Conservation (phyloP, 2,329 filamentous ascomycete species). For the Claviceps monticola region DNA sequence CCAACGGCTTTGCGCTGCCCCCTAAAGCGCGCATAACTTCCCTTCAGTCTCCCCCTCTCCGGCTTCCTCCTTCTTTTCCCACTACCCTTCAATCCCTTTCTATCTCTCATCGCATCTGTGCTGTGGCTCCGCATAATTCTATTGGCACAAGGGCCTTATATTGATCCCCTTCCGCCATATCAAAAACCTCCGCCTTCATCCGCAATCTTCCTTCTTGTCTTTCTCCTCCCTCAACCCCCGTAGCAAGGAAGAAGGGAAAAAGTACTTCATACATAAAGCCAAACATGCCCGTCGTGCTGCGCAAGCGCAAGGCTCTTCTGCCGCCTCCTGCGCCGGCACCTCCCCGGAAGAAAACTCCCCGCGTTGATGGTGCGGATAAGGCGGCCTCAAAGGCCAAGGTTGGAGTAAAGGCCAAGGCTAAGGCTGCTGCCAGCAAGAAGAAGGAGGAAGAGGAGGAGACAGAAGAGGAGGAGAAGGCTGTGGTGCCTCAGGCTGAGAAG, state of each 20-base stretch:
- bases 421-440: slow-evolving; percentile 4
- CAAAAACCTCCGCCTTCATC: background rate
- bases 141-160: background rate
- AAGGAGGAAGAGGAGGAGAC: slow-evolving; percentile 4
- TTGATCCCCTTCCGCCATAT: background rate
- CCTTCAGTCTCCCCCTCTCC: background rate
- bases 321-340: slow-evolving; percentile 31
- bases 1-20: too few species aligned
- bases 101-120: background rate
- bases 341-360: slow-evolving; percentile 14
- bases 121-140: too few species aligned
- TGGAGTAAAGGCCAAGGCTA: background rate
- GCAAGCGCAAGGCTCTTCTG: slow-evolving; percentile 47
- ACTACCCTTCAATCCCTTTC: slow-evolving; percentile 2
- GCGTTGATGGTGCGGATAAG: background rate
- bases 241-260: background rate
- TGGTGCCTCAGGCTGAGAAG: slow-evolving; percentile 13
- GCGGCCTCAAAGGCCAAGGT: background rate
- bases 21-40: too few species aligned
- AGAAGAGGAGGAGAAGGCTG: slow-evolving; percentile 8
- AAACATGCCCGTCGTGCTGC: slow-evolving; percentile 44
- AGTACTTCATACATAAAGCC: background rate
- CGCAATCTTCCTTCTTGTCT: background rate
- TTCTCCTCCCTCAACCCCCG: too few species aligned
- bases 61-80: slow-evolving; percentile 3